A percentile compares a stretch with the other conserved stretches of the same genome.
phyloP scores from a whole-genome alignment of 2,329 filamentous ascomycete species.

The Cladophialophora psammophila region DNA sequence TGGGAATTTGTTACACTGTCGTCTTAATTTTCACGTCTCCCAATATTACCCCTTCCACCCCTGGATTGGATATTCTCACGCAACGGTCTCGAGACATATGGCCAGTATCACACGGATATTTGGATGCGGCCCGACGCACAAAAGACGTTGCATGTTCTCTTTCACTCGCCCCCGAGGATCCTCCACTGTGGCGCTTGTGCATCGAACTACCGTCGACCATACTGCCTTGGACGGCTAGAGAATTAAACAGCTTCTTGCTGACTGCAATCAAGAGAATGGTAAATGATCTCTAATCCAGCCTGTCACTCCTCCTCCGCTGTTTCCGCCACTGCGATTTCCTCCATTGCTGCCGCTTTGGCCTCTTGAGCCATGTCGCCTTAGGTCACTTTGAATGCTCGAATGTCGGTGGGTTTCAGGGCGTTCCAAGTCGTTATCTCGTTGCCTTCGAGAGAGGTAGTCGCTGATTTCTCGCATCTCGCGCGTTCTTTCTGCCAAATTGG shows the following conservation, averaged over 20 bases:
- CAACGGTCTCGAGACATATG: background rate
- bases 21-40: background rate
- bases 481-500: constrained; percentile 24
- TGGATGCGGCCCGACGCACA: background rate
- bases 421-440: constrained; percentile 24
- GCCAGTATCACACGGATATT: background rate
- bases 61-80: too few relatives aligned
- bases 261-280: constrained; percentile 27
- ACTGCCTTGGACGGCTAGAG: background rate
- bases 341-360: background rate
- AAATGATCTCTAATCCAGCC: constrained; percentile 43
- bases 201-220: background rate
- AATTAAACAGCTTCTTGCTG: background rate
- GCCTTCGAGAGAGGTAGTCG: constrained; percentile 33
- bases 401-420: constrained; percentile 32
- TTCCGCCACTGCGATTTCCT: constrained; percentile 19
- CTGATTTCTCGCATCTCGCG: constrained; percentile 38
- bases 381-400: constrained; percentile 35
- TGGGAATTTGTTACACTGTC: background rate
- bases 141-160: background rate
- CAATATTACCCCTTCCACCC: background rate
- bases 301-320: constrained; percentile 39
- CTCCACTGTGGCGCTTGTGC: background rate
- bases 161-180: background rate
- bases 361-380: constrained; percentile 26